Conservation (phyloP, 352 stramenopile genomes). For the Peronospora belbahrii region DNA sequence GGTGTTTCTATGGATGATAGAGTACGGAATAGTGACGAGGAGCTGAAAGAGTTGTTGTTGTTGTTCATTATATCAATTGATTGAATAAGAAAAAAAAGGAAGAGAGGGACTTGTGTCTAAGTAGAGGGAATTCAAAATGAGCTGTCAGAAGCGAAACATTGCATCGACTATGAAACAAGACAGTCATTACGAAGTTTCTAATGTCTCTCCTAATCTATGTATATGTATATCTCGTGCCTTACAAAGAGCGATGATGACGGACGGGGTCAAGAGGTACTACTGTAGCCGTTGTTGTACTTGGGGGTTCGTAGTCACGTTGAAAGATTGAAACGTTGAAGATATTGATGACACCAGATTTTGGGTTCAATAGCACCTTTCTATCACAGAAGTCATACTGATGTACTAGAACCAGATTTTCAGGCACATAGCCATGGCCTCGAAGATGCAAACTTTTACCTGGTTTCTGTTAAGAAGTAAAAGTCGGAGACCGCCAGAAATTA, state of each 20-base stretch:
- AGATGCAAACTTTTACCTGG: no score
- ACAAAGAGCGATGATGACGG: slow-evolving; percentile 13
- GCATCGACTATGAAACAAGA: neutral
- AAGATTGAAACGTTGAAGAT: slow-evolving; percentile 22
- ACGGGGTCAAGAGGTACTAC: no score
- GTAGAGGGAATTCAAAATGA: slow-evolving; percentile 35
- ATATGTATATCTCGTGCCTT: slow-evolving; percentile 9
- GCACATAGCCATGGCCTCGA: no score
- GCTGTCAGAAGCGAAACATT: slow-evolving; percentile 8
- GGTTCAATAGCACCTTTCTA: neutral
- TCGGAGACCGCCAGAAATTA: no score
- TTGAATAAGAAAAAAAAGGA: neutral
- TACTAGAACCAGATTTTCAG: neutral
- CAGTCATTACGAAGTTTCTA: no score
- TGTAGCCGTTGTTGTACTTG: slow-evolving; percentile 2
- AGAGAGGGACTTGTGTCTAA: slow-evolving; percentile 5
- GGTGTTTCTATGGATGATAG: neutral
- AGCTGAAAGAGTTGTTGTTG: neutral
- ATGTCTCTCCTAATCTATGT: no score
- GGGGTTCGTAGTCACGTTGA: slow-evolving; percentile 3
- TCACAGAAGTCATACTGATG: slow-evolving; percentile 7
- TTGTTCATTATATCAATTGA: slow-evolving; percentile 2
- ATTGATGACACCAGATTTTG: slow-evolving; percentile 32
- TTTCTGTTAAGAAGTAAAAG: no score
- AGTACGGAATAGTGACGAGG: neutral